phyloP scores from a whole-genome alignment of 1,284 basidiomycete genomes.

The Neonothopanus nambi region DNA sequence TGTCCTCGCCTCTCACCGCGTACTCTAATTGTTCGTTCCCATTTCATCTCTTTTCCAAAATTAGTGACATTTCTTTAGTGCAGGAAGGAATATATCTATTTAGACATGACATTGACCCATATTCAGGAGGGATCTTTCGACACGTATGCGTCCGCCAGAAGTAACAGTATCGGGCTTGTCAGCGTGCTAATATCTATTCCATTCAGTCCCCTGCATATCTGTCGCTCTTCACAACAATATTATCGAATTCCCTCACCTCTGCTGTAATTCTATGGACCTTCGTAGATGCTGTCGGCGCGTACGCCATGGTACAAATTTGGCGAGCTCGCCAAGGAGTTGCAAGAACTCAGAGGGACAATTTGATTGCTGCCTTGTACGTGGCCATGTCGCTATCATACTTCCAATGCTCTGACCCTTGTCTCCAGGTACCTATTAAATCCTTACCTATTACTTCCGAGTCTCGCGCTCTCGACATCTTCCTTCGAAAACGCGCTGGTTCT shows the following conservation, averaged over 20 bases:
- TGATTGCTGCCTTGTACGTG: constrained; percentile 66
- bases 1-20: constrained; percentile 82
- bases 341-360: constrained; percentile 47
- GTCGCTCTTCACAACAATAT: constrained; percentile 69
- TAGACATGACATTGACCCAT: constrained; percentile 75
- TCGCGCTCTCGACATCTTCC: constrained; percentile 79
- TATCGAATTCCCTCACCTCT: constrained; percentile 51
- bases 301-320: constrained; percentile 69
- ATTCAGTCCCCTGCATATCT: constrained; percentile 80
- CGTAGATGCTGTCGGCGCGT: constrained; percentile 67
- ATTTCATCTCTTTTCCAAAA: constrained; percentile 3
- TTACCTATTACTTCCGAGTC: constrained; percentile 76
- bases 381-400: not conserved
- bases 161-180: constrained; percentile 10
- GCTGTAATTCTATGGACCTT: constrained; percentile 71
- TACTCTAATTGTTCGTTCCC: constrained; percentile 46
- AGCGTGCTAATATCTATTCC: constrained; percentile 14
- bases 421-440: constrained; percentile 87
- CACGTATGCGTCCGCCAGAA: constrained; percentile 61
- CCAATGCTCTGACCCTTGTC: not conserved
- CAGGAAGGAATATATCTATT: constrained; percentile 85
- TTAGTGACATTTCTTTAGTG: constrained; percentile 48
- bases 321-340: constrained; percentile 52
- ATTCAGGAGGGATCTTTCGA: constrained; percentile 80
- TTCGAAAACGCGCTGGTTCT: constrained; percentile 78